Conservation (phyloP, 768 basidiomycete species). For the Leccinum variicolor region DNA sequence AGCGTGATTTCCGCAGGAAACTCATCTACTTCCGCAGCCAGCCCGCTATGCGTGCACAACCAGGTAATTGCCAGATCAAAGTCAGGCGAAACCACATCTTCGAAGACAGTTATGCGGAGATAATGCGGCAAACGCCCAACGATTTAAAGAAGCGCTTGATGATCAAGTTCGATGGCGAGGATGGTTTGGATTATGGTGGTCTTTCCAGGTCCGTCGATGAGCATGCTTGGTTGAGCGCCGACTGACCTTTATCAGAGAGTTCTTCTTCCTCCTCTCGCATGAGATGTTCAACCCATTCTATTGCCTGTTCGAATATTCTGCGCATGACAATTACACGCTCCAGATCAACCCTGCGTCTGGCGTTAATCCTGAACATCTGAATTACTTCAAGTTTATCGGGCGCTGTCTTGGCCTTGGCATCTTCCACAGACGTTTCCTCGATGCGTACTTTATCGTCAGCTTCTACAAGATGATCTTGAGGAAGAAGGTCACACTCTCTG, state of each 20-base stretch:
- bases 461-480: constrained; percentile 99
- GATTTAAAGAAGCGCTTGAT: constrained; percentile 98
- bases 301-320: constrained; percentile 99
- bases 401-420: constrained; percentile 93
- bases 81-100: constrained; percentile 98
- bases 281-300: constrained; percentile 99
- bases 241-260: constrained; percentile 63
- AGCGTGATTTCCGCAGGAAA: constrained; percentile 98
- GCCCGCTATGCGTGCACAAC: constrained; percentile 96
- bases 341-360: constrained; percentile 99
- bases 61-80: constrained; percentile 99
- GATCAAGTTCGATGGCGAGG: constrained; percentile 99
- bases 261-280: constrained; percentile 99
- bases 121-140: constrained; percentile 98
- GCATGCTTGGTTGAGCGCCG: background rate
- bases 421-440: constrained; percentile 98
- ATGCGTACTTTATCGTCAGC: constrained; percentile 98
- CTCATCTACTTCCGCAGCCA: constrained; percentile 99
- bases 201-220: constrained; percentile 70
- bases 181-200: constrained; percentile 98
- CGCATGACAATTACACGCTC: constrained; percentile 99
- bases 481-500: constrained; percentile 93
- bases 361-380: constrained; percentile 98
- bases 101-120: constrained; percentile 98
- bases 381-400: constrained; percentile 99